These are phyloP conservation scores for Chrysanthemum lavandulifolium DNA, from an alignment of 129 eudicot species.

Conservation along the genomic window DNA sequence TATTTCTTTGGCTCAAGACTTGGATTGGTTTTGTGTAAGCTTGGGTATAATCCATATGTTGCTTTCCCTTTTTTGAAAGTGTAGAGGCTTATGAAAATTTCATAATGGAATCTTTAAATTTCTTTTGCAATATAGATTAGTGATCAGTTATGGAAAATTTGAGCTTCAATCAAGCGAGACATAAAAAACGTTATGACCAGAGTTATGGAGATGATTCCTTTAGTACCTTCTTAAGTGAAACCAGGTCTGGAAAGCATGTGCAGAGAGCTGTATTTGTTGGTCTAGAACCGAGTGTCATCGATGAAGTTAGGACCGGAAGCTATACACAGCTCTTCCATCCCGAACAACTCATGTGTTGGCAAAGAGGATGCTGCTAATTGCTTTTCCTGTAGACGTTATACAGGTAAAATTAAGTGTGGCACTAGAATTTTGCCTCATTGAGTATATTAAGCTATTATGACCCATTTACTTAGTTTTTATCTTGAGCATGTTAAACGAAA, in stretches of 20 bases:
- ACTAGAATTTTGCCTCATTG: background rate
- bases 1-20: no score
- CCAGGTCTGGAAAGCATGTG: slow-evolving; percentile 60
- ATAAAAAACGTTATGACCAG: no score
- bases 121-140: no score
- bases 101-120: no score
- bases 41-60: no score
- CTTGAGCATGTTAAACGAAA: slow-evolving; percentile 3
- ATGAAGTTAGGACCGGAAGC: slow-evolving; percentile 60
- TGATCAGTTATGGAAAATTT: no score
- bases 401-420: slow-evolving; percentile 28
- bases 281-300: slow-evolving; percentile 61
- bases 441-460: background rate
- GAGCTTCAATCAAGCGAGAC: no score
- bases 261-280: slow-evolving; percentile 68
- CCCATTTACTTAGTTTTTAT: background rate
- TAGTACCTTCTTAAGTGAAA: slow-evolving; percentile 69
- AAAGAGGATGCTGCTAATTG: slow-evolving; percentile 81
- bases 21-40: no score
- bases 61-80: no score
- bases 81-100: no score
- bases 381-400: slow-evolving; percentile 67
- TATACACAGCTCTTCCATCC: slow-evolving; percentile 73
- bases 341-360: slow-evolving; percentile 65
- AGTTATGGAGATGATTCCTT: slow-evolving; percentile 47